A percentile compares a stretch with the other conserved stretches of the same genome.
Conservation (phyloP, 164 flowering plant species). For the Piper longum region DNA sequence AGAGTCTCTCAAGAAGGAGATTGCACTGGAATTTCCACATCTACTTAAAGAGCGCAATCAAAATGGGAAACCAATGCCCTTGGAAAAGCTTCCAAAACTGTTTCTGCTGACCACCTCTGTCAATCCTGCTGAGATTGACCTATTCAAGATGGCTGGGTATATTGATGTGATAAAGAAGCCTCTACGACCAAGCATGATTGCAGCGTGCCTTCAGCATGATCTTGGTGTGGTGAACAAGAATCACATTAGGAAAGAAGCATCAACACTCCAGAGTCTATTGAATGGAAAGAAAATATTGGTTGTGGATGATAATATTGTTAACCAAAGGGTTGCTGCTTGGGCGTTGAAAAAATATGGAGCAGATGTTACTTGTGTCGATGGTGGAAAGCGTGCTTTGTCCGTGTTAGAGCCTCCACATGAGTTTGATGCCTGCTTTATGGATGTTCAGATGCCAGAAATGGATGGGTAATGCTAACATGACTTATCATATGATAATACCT, state of each 20-base stretch:
- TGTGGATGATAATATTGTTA: constrained; percentile 83
- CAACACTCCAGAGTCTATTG: constrained; percentile 38
- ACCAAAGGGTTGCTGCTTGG: constrained; percentile 82
- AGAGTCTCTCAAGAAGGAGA: constrained; percentile 43
- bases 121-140: constrained; percentile 19
- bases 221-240: constrained; percentile 33
- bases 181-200: constrained; percentile 45
- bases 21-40: constrained; percentile 12
- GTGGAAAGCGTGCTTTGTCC: constrained; percentile 58
- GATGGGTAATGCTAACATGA: constrained; percentile 45
- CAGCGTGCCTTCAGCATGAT: constrained; percentile 40
- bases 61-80: constrained; percentile 10
- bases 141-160: constrained; percentile 35
- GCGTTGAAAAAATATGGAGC: constrained; percentile 78
- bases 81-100: constrained; percentile 27
- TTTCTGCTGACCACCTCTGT: constrained; percentile 40
- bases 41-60: constrained; percentile 17
- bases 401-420: constrained; percentile 69
- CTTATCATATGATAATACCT: background rate
- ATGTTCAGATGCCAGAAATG: constrained; percentile 97
- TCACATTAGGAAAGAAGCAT: constrained; percentile 20
- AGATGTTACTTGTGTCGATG: constrained; percentile 57
- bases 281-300: constrained; percentile 58
- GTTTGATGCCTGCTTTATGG: constrained; percentile 95
- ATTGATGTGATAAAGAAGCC: constrained; percentile 66